Conservation (phyloP, 768 basidiomycete genomes). For the Mycena pura region DNA sequence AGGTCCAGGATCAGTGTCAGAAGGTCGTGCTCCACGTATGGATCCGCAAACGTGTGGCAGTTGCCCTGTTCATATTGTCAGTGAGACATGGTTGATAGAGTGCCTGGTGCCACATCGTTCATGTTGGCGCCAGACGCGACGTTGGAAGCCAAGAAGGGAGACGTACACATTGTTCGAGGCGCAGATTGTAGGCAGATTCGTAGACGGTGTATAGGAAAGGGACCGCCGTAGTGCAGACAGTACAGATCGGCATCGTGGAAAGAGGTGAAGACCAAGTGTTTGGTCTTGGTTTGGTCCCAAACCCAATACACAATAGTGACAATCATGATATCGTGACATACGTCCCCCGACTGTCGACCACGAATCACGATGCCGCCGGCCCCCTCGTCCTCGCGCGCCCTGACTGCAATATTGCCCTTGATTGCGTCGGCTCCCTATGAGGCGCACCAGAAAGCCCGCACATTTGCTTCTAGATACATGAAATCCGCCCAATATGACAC, state of each 20-base stretch:
- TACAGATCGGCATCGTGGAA: slow-evolving; percentile 77
- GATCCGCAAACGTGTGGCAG: slow-evolving; percentile 68
- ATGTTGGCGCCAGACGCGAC: too few species aligned
- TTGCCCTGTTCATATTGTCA: not conserved
- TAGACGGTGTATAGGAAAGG: slow-evolving; percentile 84
- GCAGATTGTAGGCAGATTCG: slow-evolving; percentile 75
- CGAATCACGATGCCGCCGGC: slow-evolving; percentile 6
- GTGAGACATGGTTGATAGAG: too few species aligned
- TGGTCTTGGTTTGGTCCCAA: not conserved
- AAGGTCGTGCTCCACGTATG: slow-evolving; percentile 85
- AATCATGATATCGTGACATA: too few species aligned
- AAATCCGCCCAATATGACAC: slow-evolving; percentile 84
- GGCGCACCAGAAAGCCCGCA: slow-evolving; percentile 96
- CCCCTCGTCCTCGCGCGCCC: slow-evolving; percentile 65
- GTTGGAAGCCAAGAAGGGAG: not conserved
- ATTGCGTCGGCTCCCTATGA: slow-evolving; percentile 84
- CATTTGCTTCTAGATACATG: slow-evolving; percentile 87
- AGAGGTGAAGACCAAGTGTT: not conserved
- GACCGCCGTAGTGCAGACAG: slow-evolving; percentile 69
- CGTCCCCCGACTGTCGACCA: too few species aligned
- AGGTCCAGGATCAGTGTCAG: slow-evolving; percentile 79
- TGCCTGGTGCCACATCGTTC: too few species aligned
- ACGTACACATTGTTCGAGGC: slow-evolving; percentile 86
- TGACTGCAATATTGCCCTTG: slow-evolving; percentile 78
- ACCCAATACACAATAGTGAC: not conserved